phyloP scores from a whole-genome alignment of 2,329 filamentous ascomycete genomes.

The Pestalotiopsis sp. region DNA sequence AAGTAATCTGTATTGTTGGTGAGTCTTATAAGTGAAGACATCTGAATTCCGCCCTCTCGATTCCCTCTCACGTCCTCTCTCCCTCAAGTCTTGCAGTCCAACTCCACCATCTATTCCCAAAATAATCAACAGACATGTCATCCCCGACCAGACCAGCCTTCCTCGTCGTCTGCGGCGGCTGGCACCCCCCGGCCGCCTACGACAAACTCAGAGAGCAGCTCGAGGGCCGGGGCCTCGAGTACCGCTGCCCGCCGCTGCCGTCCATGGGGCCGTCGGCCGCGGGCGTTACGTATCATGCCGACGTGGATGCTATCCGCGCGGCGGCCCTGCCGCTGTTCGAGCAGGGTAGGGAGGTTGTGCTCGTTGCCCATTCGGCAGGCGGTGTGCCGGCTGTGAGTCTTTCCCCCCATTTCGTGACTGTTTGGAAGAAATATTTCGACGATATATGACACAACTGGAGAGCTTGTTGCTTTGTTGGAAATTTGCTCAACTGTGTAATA shows the following conservation, averaged over 20 bases:
- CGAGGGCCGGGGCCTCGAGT: background rate
- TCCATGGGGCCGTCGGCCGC: background rate
- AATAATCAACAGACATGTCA: background rate
- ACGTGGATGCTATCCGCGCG: conserved; percentile 14
- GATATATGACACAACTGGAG: no score
- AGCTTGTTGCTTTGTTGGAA: no score
- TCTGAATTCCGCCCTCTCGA: no score
- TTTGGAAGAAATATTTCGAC: no score
- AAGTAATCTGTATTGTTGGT: no score
- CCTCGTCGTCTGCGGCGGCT: conserved; percentile 8
- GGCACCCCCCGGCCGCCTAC: conserved; percentile 7
- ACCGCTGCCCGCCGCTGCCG: conserved; percentile 5
- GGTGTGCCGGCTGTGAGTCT: conserved; percentile 16
- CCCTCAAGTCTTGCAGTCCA: no score
- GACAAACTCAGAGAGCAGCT: conserved; percentile 6
- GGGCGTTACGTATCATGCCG: conserved; percentile 8
- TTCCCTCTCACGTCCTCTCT: no score
- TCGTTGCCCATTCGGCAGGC: conserved; percentile 23
- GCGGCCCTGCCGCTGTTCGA: conserved; percentile 16
- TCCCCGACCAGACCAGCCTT: conserved; percentile 8
- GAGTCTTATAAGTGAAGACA: no score
- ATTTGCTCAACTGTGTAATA: background rate
- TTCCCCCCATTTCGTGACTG: no score
- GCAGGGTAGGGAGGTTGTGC: conserved; percentile 15
- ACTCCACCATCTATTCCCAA: background rate